These are phyloP conservation scores for Populus pruinosa DNA, from an alignment of 345 rosid species.

Conservation along the genomic window DNA sequence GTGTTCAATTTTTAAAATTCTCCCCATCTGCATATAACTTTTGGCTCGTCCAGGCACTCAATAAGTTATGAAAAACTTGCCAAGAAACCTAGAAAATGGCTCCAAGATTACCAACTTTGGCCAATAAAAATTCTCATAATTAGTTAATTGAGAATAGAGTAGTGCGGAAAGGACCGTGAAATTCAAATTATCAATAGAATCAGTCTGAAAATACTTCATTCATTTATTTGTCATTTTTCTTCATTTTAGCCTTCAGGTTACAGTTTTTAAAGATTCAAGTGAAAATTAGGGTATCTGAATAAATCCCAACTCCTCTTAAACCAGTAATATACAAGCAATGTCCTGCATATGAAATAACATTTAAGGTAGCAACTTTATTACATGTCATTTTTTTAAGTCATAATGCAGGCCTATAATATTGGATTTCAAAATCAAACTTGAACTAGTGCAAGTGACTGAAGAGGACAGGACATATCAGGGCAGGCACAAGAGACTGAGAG, in stretches of 20 bases:
- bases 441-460: neutral
- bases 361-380: neutral
- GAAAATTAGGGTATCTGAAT: neutral
- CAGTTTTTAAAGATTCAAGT: neutral
- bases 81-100: neutral
- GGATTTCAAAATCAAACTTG: neutral
- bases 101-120: neutral
- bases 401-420: neutral
- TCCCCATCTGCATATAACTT: neutral
- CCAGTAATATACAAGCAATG: neutral
- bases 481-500: neutral
- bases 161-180: neutral
- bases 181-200: neutral
- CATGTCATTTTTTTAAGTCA: neutral
- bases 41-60: neutral
- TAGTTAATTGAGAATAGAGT: neutral
- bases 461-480: neutral
- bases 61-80: neutral
- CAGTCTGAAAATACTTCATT: neutral
- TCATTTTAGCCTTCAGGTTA: neutral
- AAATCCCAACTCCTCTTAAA: neutral
- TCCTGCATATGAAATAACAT: no score
- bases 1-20: neutral
- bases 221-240: neutral
- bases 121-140: neutral